A percentile compares a stretch with the other conserved stretches of the same genome.
Conservation (phyloP, 441 rosid species). For the Croton laevigatus region DNA sequence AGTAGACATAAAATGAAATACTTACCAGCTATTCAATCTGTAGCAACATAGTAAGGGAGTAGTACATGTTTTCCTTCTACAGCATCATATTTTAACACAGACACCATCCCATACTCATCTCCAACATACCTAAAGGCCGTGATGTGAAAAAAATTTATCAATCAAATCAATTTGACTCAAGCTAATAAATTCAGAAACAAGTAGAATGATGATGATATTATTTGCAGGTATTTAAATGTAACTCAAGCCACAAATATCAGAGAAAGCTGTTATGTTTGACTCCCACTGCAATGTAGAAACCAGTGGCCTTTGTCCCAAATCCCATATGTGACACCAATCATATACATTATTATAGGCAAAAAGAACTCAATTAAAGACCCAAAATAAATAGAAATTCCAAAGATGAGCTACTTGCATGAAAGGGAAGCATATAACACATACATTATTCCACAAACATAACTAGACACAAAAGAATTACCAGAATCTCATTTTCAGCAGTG, state of each 20-base stretch:
- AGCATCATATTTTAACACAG: too few species aligned
- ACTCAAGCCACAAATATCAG: conserved; percentile 46
- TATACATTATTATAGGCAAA: conserved; percentile 3
- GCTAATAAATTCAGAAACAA: too few species aligned
- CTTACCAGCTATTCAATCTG: conserved; percentile 46
- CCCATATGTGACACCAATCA: conserved; percentile 50
- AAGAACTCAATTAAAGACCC: too few species aligned
- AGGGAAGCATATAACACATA: neutral
- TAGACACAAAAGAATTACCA: conserved; percentile 35
- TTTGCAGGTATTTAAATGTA: conserved; percentile 44
- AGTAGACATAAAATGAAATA: conserved; percentile 5
- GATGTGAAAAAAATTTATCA: too few species aligned
- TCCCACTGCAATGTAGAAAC: conserved; percentile 49
- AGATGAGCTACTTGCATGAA: too few species aligned
- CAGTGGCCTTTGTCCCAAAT: conserved; percentile 43
- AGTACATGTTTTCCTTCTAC: too few species aligned
- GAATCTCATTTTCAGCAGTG: conserved; percentile 52
- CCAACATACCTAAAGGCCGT: too few species aligned
- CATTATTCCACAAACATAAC: neutral
- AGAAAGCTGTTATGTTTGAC: conserved; percentile 60
- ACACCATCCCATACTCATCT: too few species aligned
- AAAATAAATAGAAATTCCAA: neutral
- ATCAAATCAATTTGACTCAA: too few species aligned
- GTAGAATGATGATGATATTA: neutral
- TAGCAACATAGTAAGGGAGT: too few species aligned